Base-by-base conservation (phyloP, 352 stramenopile genomes). In the Pythium monospermum region DNA sequence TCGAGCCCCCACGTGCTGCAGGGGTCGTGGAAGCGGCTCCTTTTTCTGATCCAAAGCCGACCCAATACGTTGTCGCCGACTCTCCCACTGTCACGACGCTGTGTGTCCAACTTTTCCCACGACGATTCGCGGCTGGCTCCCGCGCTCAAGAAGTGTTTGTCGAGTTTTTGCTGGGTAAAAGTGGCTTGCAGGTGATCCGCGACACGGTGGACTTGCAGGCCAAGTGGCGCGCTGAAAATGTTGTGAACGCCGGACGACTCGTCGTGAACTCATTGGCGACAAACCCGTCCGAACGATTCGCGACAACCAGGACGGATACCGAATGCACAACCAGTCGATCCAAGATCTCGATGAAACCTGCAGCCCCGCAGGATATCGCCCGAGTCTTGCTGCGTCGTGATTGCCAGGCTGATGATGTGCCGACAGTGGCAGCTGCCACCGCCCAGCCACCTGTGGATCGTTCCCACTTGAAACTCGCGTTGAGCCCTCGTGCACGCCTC, bases 31-130 rank as follows among this genome's bases (percentile, higher is more conserved):
- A 64, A 1, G 15, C 19, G 3, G n/a, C 12, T 4, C 16, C 32
- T 28, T 21, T 16, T 11, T 7, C 27, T 25, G 50, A 56, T 2
- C 16, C 35, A 13, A 57, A 52, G 19, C n/a, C 47, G 0, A 55
- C 45, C 8, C 59, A 77, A 31, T 83, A 73, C 31, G 55, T 64
- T 19, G 45, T 74, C 8, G 69, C 63, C 15, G 71, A 83, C 26
- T 77, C 71, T 2, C 71, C 71, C 0, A 36, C 61, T 6, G 67
- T 83, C 4, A 58, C 53, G 16, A 61, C 63, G 4, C 60, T 70
- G 2, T 56, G 36, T 12, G 36, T 79, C 21, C 42, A 73, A 32
- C 45, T 78, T 8, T 67, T 64, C 38, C 54, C 46, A 13, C 58
- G 50, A 32, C 13, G 44, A 46, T 2, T 19, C 2, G 10, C 50